Evolutionary conservation across 1,284 basidiomycete species (phyloP).

Genomic region (Porodaedalea pini): DNA sequence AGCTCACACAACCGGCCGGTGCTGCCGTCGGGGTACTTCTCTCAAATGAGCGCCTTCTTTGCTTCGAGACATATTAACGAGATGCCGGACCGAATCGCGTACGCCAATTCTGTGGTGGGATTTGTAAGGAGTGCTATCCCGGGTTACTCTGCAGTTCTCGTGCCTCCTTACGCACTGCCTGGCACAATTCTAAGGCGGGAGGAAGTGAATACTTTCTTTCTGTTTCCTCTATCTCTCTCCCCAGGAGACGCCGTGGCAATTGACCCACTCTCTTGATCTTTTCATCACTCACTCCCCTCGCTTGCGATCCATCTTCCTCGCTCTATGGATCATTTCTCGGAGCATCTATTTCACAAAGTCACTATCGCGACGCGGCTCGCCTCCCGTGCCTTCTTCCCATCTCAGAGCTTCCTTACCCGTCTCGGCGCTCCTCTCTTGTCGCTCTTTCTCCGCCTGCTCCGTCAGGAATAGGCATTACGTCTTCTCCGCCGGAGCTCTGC

Average conservation of each 20-base stretch:
- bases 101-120: too few relatives aligned
- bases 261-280: neutral
- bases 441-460: neutral
- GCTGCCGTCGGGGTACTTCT: neutral
- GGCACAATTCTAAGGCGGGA: too few relatives aligned
- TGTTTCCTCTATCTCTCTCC: neutral
- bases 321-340: neutral
- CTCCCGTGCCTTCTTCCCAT: neutral
- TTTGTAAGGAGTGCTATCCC: too few relatives aligned
- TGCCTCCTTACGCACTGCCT: too few relatives aligned
- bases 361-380: slow-evolving; percentile 4
- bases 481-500: neutral
- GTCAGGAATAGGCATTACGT: slow-evolving; percentile 5
- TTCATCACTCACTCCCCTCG: neutral
- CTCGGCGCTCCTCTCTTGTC: neutral
- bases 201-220: neutral
- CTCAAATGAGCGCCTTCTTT: neutral
- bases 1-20: neutral
- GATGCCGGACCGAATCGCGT: neutral
- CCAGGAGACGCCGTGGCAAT: neutral
- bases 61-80: neutral
- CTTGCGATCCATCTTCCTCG: neutral
- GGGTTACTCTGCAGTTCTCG: too few relatives aligned
- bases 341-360: slow-evolving; percentile 4
- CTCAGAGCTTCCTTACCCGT: slow-evolving; percentile 4